Conservation (phyloP, 805 yeast genomes). For the Teunomyces gatunensis region DNA sequence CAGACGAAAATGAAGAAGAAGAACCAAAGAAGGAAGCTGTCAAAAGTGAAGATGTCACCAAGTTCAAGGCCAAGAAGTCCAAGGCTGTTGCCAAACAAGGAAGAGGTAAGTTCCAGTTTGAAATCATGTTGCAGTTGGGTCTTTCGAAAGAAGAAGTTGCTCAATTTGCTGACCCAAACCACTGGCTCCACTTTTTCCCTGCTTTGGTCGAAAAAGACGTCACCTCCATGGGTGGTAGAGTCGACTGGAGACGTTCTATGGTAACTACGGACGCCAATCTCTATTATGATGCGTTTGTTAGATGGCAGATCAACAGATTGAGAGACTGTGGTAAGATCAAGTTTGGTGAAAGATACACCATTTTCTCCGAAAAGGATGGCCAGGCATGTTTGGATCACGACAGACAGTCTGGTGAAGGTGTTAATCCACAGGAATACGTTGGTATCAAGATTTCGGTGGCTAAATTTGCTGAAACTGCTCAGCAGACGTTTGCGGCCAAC, state of each 20-base stretch:
- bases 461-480: slow-evolving; percentile 57
- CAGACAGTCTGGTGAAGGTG: slow-evolving; percentile 95
- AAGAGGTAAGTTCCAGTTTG: slow-evolving; percentile 89
- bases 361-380: slow-evolving; percentile 96
- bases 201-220: slow-evolving; percentile 83
- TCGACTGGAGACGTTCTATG: slow-evolving; percentile 97
- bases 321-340: slow-evolving; percentile 86
- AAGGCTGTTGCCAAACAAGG: slow-evolving; percentile 95
- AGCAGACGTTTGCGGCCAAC: slow-evolving; percentile 50
- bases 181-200: slow-evolving; percentile 93
- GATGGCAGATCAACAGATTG: slow-evolving; percentile 94
- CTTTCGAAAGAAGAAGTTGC: slow-evolving; percentile 77
- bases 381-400: slow-evolving; percentile 99
- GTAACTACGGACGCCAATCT: slow-evolving; percentile 95
- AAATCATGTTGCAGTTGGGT: slow-evolving; percentile 94
- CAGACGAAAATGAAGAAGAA: slow-evolving; percentile 48
- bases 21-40: slow-evolving; percentile 28
- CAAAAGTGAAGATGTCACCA: slow-evolving; percentile 73
- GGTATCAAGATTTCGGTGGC: slow-evolving; percentile 81
- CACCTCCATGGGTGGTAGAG: slow-evolving; percentile 79
- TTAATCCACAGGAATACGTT: slow-evolving; percentile 92
- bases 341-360: slow-evolving; percentile 97
- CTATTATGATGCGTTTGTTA: slow-evolving; percentile 88
- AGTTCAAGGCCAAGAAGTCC: slow-evolving; percentile 88
- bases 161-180: slow-evolving; percentile 85